phyloP scores from a whole-genome alignment of 768 basidiomycete genomes.

The Rhizopogon sp. region DNA sequence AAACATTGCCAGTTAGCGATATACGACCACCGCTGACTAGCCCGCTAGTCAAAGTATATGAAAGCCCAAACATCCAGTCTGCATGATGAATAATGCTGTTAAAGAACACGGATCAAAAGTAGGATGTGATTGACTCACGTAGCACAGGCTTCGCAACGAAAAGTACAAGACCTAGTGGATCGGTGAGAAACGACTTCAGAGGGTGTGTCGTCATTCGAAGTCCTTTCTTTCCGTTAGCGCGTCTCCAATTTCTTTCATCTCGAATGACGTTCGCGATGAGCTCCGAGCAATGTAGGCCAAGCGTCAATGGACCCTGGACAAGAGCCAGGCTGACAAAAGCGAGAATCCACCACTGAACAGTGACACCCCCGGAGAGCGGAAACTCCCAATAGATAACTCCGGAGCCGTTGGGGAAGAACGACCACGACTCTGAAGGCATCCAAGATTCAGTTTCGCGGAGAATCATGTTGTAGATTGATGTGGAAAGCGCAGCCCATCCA shows the following conservation, averaged over 20 bases:
- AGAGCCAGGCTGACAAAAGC: slow-evolving; percentile 22
- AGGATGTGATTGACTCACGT: slow-evolving; percentile 12
- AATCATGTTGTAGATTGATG: background rate
- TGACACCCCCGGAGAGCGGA: slow-evolving; percentile 15
- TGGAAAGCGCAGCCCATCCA: slow-evolving; percentile 16
- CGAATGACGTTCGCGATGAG: slow-evolving; percentile 23
- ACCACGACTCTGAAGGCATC: too few relatives aligned
- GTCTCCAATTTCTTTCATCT: slow-evolving; percentile 22
- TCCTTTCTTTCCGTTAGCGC: slow-evolving; percentile 13
- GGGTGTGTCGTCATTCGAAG: slow-evolving; percentile 14
- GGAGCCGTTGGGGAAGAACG: too few relatives aligned
- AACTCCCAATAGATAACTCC: background rate
- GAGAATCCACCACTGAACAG: slow-evolving; percentile 19
- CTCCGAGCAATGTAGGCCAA: slow-evolving; percentile 24
- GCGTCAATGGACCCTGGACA: slow-evolving; percentile 23
- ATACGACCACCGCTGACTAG: background rate
- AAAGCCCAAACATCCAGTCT: slow-evolving; percentile 30
- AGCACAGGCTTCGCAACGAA: slow-evolving; percentile 18
- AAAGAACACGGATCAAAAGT: background rate
- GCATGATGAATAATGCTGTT: background rate
- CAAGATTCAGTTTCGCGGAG: too few relatives aligned
- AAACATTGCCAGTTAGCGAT: too few relatives aligned
- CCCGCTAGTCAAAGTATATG: slow-evolving; percentile 15
- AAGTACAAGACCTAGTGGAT: slow-evolving; percentile 10
- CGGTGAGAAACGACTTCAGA: slow-evolving; percentile 17